Percentiles rank a stretch among this genome's conserved stretches.
Evolutionary conservation across 23 red algal genomes (phyloP).

Genomic region (Rhodosorus marinus): DNA sequence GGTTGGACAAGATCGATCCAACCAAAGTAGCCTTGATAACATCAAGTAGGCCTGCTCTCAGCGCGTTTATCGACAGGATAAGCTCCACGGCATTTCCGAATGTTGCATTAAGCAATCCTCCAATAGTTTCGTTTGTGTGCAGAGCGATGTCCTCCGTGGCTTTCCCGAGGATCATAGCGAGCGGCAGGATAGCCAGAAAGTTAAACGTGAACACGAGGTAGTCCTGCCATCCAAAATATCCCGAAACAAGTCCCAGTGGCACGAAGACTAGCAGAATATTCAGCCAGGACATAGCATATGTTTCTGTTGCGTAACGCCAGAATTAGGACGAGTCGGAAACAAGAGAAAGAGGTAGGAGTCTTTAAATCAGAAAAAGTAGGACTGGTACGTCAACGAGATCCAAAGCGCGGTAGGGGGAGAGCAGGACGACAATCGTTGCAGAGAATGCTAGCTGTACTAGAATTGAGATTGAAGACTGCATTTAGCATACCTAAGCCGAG

Average conservation of each 20-base stretch:
- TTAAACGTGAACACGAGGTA: slow-evolving; percentile 2
- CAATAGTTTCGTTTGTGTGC: slow-evolving; percentile 8
- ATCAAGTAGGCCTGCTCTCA: slow-evolving; percentile 6
- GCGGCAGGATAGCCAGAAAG: slow-evolving; percentile 17
- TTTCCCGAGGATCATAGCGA: slow-evolving; percentile 10
- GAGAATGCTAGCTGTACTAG: too few species aligned
- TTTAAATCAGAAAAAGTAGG: too few species aligned
- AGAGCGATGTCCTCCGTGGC: slow-evolving; percentile 16
- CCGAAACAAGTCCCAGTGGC: background rate
- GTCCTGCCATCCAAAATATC: background rate
- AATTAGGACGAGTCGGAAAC: too few species aligned
- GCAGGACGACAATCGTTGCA: too few species aligned
- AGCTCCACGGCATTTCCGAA: slow-evolving; percentile 39
- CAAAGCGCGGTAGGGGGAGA: too few species aligned
- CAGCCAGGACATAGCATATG: too few species aligned
- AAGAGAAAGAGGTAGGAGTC: too few species aligned
- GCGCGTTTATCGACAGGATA: slow-evolving; percentile 9
- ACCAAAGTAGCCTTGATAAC: slow-evolving; percentile 24
- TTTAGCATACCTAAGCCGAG: too few species aligned
- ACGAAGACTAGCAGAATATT: background rate
- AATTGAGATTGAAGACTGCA: too few species aligned
- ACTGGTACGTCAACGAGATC: too few species aligned
- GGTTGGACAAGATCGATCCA: slow-evolving; percentile 22
- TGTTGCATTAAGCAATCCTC: slow-evolving; percentile 22
- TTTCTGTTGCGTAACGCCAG: too few species aligned